These are phyloP conservation scores for Xerocomus spinulosus DNA, from an alignment of 768 basidiomycete species.

Conservation along the genomic window DNA sequence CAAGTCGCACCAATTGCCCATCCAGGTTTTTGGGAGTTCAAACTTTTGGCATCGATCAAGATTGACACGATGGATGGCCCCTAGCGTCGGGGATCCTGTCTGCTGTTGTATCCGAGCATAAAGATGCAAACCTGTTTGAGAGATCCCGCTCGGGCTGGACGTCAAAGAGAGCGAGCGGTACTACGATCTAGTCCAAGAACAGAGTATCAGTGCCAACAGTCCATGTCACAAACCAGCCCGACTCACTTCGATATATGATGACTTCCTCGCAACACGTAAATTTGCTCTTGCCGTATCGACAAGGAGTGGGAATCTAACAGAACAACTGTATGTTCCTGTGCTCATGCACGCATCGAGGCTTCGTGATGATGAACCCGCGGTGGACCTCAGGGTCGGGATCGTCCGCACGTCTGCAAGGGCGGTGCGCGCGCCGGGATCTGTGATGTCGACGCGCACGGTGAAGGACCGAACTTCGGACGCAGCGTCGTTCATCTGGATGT, in stretches of 20 bases:
- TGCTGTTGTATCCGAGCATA: conserved; percentile 4
- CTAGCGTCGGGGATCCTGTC: conserved; percentile 16
- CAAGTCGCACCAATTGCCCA: conserved; percentile 25
- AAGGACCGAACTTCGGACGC: conserved; percentile 7
- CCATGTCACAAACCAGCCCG: not conserved
- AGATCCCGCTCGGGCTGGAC: conserved; percentile 17
- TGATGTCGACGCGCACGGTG: conserved; percentile 17
- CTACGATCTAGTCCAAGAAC: conserved; percentile 17
- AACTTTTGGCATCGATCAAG: conserved; percentile 33
- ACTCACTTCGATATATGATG: conserved; percentile 41
- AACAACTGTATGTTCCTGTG: conserved; percentile 14
- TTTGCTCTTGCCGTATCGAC: conserved; percentile 35
- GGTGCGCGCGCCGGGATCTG: conserved; percentile 13
- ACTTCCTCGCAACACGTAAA: conserved; percentile 47
- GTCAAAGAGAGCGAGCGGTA: conserved; percentile 12
- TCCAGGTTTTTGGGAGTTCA: conserved; percentile 11
- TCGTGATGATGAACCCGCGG: not conserved
- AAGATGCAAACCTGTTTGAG: conserved; percentile 26
- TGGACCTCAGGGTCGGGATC: conserved; percentile 5
- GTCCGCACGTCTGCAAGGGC: conserved; percentile 7
- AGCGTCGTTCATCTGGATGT: conserved; percentile 14
- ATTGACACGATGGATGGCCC: conserved; percentile 39
- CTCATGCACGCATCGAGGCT: conserved; percentile 4
- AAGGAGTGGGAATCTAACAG: conserved; percentile 42
- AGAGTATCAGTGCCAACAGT: not conserved